Evolutionary conservation across 192 early-diverging fungal species (phyloP).

Genomic region (Funneliformis mosseae): DNA sequence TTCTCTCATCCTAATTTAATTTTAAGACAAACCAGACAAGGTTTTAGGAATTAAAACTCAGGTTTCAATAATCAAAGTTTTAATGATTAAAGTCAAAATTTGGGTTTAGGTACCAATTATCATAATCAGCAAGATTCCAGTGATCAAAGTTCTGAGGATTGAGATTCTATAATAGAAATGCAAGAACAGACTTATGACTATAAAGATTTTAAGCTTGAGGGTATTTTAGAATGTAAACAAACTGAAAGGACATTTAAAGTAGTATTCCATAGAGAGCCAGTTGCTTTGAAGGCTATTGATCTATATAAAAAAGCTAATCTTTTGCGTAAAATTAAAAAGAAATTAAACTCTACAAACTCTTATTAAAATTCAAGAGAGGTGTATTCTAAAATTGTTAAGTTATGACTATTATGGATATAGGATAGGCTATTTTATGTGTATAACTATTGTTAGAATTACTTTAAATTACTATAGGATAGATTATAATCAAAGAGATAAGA

Average conservation of each 20-base stretch:
- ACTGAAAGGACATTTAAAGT: conserved; percentile 30
- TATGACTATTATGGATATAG: too few relatives aligned
- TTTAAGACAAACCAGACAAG: conserved; percentile 21
- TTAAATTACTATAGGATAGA: too few relatives aligned
- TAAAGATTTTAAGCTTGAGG: conserved; percentile 26
- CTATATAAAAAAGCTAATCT: conserved; percentile 32
- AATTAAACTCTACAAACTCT: too few relatives aligned
- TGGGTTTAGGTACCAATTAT: too few relatives aligned
- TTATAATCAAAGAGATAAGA: too few relatives aligned
- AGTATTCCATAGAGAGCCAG: conserved; percentile 19
- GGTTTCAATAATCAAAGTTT: conserved; percentile 30
- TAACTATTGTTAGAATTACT: too few relatives aligned
- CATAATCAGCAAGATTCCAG: conserved; percentile 24
- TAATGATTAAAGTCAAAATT: conserved; percentile 14
- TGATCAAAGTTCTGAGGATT: conserved; percentile 8
- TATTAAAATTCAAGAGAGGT: too few relatives aligned
- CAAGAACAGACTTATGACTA: conserved; percentile 31
- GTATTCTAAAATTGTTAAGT: too few relatives aligned
- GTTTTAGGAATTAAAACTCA: conserved; percentile 17
- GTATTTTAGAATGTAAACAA: conserved; percentile 31
- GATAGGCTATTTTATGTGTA: too few relatives aligned
- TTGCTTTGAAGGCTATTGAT: conserved; percentile 31
- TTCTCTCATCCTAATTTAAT: conserved; percentile 30
- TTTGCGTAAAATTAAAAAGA: too few relatives aligned
- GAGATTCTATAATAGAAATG: conserved; percentile 14